phyloP scores from a whole-genome alignment of 2,329 filamentous ascomycete species.

The Fusarium setosum region DNA sequence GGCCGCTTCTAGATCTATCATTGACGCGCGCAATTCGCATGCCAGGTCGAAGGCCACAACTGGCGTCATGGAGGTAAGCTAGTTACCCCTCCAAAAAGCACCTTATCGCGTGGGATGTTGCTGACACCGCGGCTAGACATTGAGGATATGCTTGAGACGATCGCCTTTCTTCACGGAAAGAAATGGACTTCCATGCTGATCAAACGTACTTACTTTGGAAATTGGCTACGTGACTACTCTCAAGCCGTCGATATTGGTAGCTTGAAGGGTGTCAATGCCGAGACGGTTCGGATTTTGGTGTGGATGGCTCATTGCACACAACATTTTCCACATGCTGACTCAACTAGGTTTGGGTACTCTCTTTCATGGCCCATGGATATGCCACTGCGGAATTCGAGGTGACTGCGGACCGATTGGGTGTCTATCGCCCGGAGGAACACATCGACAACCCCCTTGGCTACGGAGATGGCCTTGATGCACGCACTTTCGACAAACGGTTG shows the following conservation, averaged over 20 bases:
- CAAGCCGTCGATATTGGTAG: constrained; percentile 86
- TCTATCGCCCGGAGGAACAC: constrained; percentile 81
- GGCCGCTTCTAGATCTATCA: no score
- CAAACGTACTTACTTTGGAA: constrained; percentile 85
- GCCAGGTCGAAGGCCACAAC: constrained; percentile 74
- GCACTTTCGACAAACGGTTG: constrained; percentile 82
- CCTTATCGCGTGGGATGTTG: constrained; percentile 7
- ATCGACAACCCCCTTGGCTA: constrained; percentile 87
- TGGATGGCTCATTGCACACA: not conserved
- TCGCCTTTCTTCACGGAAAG: constrained; percentile 82
- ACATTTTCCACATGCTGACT: not conserved
- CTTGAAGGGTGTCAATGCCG: constrained; percentile 80
- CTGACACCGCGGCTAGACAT: constrained; percentile 65
- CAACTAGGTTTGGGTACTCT: constrained; percentile 77
- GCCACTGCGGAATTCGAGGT: constrained; percentile 90
- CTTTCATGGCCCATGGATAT: constrained; percentile 85
- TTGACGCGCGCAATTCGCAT: constrained; percentile 38
- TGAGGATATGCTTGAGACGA: constrained; percentile 82
- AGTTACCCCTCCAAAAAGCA: constrained; percentile 25
- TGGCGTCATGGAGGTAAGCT: constrained; percentile 73
- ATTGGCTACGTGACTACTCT: constrained; percentile 88
- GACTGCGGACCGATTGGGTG: constrained; percentile 81
- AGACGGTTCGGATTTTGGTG: constrained; percentile 80
- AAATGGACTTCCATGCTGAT: constrained; percentile 87
- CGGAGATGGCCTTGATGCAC: constrained; percentile 86